phyloP scores from a whole-genome alignment of 2,329 filamentous ascomycete genomes.

The Colletotrichum orchidophilum region DNA sequence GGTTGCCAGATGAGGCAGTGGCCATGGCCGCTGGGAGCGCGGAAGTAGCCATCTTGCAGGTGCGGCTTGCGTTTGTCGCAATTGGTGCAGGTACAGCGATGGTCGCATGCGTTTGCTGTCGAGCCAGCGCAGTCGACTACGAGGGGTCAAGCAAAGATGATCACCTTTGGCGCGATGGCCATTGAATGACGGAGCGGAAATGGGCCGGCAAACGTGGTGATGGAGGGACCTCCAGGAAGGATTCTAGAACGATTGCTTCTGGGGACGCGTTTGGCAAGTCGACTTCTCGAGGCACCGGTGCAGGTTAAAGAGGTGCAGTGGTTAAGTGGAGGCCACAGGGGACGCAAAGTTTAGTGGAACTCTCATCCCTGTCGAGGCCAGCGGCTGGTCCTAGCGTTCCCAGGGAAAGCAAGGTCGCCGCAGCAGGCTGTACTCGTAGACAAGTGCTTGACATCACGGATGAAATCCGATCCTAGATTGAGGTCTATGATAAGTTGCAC shows the following conservation, averaged over 20 bases:
- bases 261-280: constrained; percentile 19
- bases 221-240: not conserved
- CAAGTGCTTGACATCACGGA: not conserved
- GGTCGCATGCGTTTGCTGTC: not conserved
- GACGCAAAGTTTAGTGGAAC: constrained; percentile 12
- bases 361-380: not conserved
- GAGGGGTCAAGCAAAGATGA: not conserved
- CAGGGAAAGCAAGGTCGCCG: not conserved
- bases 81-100: not conserved
- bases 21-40: constrained; percentile 13
- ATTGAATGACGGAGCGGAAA: not conserved
- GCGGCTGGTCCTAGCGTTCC: constrained; percentile 1
- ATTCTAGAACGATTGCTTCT: constrained; percentile 4
- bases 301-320: not conserved
- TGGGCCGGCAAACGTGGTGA: not conserved
- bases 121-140: not conserved
- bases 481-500: not conserved
- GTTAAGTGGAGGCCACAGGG: constrained; percentile 9
- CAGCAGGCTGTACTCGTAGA: not conserved
- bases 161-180: not conserved
- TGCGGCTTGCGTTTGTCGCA: not conserved
- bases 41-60: constrained; percentile 17
- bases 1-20: constrained; percentile 3
- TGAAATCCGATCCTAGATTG: not conserved
- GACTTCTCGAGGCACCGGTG: constrained; percentile 6